phyloP scores from a whole-genome alignment of 2,329 filamentous ascomycete species.

The Alternaria dauci region DNA sequence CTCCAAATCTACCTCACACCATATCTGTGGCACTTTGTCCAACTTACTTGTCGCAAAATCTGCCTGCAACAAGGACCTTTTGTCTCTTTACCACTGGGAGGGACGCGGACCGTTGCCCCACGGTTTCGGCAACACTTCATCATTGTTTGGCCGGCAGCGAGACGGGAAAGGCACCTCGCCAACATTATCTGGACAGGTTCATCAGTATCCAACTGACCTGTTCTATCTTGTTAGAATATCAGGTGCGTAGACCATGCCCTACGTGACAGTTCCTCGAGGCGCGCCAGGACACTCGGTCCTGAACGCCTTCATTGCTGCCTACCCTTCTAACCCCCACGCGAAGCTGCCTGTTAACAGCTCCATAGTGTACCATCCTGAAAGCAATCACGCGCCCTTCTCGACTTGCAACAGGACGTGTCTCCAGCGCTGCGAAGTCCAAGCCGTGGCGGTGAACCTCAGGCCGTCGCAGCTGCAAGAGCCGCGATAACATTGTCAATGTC shows the following conservation, averaged over 20 bases:
- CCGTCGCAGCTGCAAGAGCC: constrained; percentile 45
- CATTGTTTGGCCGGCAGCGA: constrained; percentile 22
- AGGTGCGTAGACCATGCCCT: constrained; percentile 40
- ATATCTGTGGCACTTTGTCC: constrained; percentile 26
- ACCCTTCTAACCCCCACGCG: constrained; percentile 27
- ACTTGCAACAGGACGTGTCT: constrained; percentile 37
- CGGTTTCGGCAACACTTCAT: constrained; percentile 27
- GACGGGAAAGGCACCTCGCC: constrained; percentile 18
- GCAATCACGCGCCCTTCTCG: constrained; percentile 40
- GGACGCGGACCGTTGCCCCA: constrained; percentile 20
- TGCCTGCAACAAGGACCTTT: constrained; percentile 30
- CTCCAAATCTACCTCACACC: constrained; percentile 31
- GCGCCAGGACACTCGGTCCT: constrained; percentile 26
- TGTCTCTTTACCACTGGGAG: constrained; percentile 30
- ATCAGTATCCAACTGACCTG: constrained; percentile 50
- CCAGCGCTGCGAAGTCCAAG: constrained; percentile 44
- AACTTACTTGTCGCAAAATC: constrained; percentile 35
- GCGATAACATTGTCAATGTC: constrained; percentile 75
- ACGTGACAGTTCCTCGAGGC: constrained; percentile 19
- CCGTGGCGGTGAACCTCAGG: constrained; percentile 61
- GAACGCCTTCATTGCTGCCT: constrained; percentile 40
- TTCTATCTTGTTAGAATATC: constrained; percentile 45
- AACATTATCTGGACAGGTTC: constrained; percentile 21
- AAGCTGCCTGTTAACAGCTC: constrained; percentile 41
- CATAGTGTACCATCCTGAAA: constrained; percentile 39